phyloP scores from a whole-genome alignment of 2,329 filamentous ascomycete genomes.

The Cordyceps cateniannulata region DNA sequence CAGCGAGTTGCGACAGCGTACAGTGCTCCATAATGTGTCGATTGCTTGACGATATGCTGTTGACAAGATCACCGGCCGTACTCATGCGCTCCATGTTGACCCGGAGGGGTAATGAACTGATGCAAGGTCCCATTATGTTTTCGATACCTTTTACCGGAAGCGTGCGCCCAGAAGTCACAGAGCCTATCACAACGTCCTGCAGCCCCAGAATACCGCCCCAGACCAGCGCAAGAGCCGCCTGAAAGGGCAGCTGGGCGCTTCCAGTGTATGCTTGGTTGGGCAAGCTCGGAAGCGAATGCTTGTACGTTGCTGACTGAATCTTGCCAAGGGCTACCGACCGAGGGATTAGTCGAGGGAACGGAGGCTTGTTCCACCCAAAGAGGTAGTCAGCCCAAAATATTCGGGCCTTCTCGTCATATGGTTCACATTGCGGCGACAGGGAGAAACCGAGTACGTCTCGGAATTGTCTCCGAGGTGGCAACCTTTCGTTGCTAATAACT shows the following conservation, averaged over 20 bases:
- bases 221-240: slow-evolving; percentile 62
- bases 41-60: slow-evolving; percentile 58
- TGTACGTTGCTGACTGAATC: neutral
- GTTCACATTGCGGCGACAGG: slow-evolving; percentile 18
- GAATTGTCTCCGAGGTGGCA: slow-evolving; percentile 50
- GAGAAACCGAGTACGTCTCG: slow-evolving; percentile 49
- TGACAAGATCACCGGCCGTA: slow-evolving; percentile 54
- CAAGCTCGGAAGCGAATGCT: neutral
- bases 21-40: slow-evolving; percentile 59
- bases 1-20: slow-evolving; percentile 58
- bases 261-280: neutral
- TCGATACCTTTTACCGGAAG: slow-evolving; percentile 66
- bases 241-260: slow-evolving; percentile 67
- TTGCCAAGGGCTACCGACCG: neutral
- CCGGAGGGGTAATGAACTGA: slow-evolving; percentile 69
- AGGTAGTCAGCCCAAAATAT: slow-evolving; percentile 68
- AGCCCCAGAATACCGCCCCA: slow-evolving; percentile 58
- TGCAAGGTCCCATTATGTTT: slow-evolving; percentile 69
- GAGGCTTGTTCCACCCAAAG: slow-evolving; percentile 43
- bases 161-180: slow-evolving; percentile 75
- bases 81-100: slow-evolving; percentile 46
- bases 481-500: slow-evolving; percentile 31
- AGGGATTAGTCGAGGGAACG: slow-evolving; percentile 44
- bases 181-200: slow-evolving; percentile 66
- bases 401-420: slow-evolving; percentile 35